Conservation (phyloP, 805 yeast genomes). For the Citeromyces nyonsensis region DNA sequence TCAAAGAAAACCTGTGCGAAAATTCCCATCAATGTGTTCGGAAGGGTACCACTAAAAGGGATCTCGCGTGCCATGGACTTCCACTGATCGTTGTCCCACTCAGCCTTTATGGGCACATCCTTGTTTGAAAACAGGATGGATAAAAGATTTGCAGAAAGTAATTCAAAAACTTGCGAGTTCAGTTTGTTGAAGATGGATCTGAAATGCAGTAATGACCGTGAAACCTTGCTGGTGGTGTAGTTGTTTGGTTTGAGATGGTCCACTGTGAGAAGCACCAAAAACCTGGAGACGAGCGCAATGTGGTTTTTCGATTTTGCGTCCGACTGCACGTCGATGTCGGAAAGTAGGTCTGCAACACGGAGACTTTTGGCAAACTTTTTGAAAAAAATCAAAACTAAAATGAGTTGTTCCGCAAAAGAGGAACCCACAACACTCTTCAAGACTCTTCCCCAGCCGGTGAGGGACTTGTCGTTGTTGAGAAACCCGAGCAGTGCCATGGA, state of each 20-base stretch:
- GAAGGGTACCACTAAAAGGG: slow-evolving; percentile 44
- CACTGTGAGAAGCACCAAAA: slow-evolving; percentile 27
- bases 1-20: slow-evolving; percentile 39
- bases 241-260: slow-evolving; percentile 33
- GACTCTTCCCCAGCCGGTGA: slow-evolving; percentile 35
- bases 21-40: slow-evolving; percentile 51
- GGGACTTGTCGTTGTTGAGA: slow-evolving; percentile 21
- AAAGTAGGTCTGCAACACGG: slow-evolving; percentile 22
- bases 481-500: slow-evolving; percentile 37
- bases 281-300: slow-evolving; percentile 27
- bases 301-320: slow-evolving; percentile 17
- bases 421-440: slow-evolving; percentile 17
- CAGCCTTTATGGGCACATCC: slow-evolving; percentile 26
- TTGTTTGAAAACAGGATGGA: slow-evolving; percentile 33
- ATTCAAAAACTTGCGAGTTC: slow-evolving; percentile 30
- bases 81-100: slow-evolving; percentile 38
- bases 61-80: slow-evolving; percentile 30
- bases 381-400: slow-evolving; percentile 30
- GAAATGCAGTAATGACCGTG: slow-evolving; percentile 48
- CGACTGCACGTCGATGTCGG: slow-evolving; percentile 12
- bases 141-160: slow-evolving; percentile 34
- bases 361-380: slow-evolving; percentile 18
- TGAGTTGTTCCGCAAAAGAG: slow-evolving; percentile 20
- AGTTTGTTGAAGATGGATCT: slow-evolving; percentile 47
- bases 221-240: slow-evolving; percentile 50